Evolutionary conservation across 805 yeast genomes (phyloP).

Genomic region (Metschnikowia noctiluminum): DNA sequence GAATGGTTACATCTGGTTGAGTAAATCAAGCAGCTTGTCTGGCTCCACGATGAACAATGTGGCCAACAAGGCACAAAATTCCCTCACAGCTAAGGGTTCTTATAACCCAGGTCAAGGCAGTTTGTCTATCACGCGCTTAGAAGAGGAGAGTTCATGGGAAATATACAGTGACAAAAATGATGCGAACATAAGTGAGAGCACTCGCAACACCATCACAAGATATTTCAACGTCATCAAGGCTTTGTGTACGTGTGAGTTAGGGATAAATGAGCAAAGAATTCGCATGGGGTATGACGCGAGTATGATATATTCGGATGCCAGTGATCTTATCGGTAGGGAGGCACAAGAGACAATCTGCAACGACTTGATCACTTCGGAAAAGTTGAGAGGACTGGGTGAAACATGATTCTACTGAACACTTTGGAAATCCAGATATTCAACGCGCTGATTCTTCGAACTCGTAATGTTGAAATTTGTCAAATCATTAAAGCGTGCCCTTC

Average conservation of each 20-base stretch:
- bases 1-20: constrained; percentile 91
- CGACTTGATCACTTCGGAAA: constrained; percentile 67
- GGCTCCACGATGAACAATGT: constrained; percentile 19
- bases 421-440: too few relatives aligned
- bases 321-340: constrained; percentile 59
- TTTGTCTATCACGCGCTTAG: constrained; percentile 76
- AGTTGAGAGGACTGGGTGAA: constrained; percentile 57
- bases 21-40: constrained; percentile 49
- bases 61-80: constrained; percentile 37
- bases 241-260: constrained; percentile 78
- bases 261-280: constrained; percentile 79
- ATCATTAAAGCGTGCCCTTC: background rate
- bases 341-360: constrained; percentile 70
- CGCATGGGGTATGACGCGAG: constrained; percentile 86
- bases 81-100: constrained; percentile 31
- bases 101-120: constrained; percentile 58
- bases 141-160: constrained; percentile 92
- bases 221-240: constrained; percentile 83
- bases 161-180: constrained; percentile 91
- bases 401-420: too few relatives aligned
- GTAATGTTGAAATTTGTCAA: background rate
- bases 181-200: constrained; percentile 50
- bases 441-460: too few relatives aligned
- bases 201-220: constrained; percentile 74
- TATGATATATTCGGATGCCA: constrained; percentile 57